A percentile compares a stretch with the other conserved stretches of the same genome.
Conservation (phyloP, 2,329 filamentous ascomycete genomes). For the Penicillium sp. region DNA sequence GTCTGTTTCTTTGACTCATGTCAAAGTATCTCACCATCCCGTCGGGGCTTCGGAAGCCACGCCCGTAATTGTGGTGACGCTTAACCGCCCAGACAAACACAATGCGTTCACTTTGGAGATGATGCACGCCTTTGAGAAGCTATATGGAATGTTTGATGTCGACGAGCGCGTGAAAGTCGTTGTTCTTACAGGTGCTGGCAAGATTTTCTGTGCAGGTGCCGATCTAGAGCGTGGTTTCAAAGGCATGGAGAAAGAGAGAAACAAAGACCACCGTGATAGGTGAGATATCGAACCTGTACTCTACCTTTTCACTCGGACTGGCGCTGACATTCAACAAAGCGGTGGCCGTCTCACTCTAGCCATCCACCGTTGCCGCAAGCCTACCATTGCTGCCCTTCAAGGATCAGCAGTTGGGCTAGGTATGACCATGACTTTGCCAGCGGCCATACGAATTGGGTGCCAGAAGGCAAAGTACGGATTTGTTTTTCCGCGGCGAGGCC, state of each 20-base stretch:
- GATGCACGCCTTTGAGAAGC: constrained; percentile 43
- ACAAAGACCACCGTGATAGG: constrained; percentile 2
- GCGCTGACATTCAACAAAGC: neutral
- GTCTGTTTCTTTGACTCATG: constrained; percentile 27
- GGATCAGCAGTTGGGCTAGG: constrained; percentile 3
- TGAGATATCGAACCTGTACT: neutral
- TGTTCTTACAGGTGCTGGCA: constrained; percentile 10
- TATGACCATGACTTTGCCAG: constrained; percentile 4
- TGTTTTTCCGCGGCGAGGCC: constrained; percentile 6
- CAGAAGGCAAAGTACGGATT: constrained; percentile 9
- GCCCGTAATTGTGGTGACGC: constrained; percentile 48
- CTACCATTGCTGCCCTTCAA: constrained; percentile 5
- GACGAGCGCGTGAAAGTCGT: constrained; percentile 12
- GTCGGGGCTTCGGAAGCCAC: constrained; percentile 49
- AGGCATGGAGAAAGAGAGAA: constrained; percentile 3
- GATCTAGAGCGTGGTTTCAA: constrained; percentile 9
- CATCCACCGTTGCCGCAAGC: constrained; percentile 4
- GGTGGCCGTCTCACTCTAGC: constrained; percentile 4
- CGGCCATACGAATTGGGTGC: constrained; percentile 3
- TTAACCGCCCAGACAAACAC: constrained; percentile 57
- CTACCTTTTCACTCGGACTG: neutral
- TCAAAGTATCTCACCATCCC: constrained; percentile 37
- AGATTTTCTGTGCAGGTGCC: constrained; percentile 7
- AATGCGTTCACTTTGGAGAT: constrained; percentile 57
- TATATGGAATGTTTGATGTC: constrained; percentile 4